phyloP scores from a whole-genome alignment of 2,329 filamentous ascomycete genomes.

The Fusarium subglutinans region DNA sequence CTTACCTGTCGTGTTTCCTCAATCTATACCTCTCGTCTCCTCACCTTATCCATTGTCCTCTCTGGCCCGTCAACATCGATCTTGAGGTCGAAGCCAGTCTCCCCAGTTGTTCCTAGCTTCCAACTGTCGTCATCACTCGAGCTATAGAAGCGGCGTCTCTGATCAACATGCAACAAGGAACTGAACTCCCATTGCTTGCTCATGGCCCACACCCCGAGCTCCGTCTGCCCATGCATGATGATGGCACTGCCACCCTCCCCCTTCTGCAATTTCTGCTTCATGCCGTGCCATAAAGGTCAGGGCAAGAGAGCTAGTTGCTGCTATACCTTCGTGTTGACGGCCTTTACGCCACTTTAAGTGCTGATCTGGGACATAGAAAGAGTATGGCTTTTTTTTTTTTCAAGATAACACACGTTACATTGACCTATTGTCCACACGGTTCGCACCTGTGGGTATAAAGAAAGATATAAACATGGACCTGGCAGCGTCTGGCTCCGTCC shows the following conservation, averaged over 20 bases:
- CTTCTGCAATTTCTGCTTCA: constrained; percentile 24
- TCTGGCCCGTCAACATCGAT: not conserved
- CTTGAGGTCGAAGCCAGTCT: not conserved
- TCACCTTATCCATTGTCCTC: not conserved
- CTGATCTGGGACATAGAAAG: not conserved
- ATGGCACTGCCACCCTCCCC: constrained; percentile 35
- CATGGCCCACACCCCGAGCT: constrained; percentile 31
- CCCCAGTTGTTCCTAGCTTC: not conserved
- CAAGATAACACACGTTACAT: constrained; percentile 18
- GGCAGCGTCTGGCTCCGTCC: constrained; percentile 6
- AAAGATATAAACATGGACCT: constrained; percentile 22
- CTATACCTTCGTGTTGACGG: not conserved
- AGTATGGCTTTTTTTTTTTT: not conserved
- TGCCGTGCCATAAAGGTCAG: not conserved
- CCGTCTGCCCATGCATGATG: constrained; percentile 30
- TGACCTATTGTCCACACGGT: constrained; percentile 13
- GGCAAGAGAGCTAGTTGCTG: not conserved
- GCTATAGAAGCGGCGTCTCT: not conserved
- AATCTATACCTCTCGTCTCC: constrained; percentile 12
- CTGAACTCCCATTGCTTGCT: not conserved
- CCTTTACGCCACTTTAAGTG: not conserved
- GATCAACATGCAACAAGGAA: constrained; percentile 5
- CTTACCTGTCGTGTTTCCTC: constrained; percentile 10
- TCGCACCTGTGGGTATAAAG: constrained; percentile 18
- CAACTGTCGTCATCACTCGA: not conserved